Percentiles rank a stretch among this genome's conserved stretches.
Evolutionary conservation across 768 basidiomycete species (phyloP).

Genomic region (Xerocomellus amylosporus): DNA sequence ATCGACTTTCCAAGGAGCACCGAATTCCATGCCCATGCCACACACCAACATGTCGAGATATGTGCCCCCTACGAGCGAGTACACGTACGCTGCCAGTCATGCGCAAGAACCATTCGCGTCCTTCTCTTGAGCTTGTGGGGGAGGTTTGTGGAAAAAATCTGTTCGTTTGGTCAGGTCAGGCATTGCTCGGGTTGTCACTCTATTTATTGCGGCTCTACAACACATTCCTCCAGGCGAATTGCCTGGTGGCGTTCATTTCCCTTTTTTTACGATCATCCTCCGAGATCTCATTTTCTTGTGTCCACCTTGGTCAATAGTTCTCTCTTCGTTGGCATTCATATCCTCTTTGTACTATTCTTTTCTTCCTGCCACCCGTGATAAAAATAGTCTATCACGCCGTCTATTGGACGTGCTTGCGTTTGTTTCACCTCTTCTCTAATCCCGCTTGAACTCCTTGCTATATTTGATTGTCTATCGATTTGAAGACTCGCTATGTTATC

Average conservation of each 20-base stretch:
- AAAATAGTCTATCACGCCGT: conserved; percentile 8
- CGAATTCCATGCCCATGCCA: conserved; percentile 12
- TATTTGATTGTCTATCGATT: conserved; percentile 8
- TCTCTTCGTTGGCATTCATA: conserved; percentile 7
- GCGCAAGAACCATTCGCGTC: conserved; percentile 24
- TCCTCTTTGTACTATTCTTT: conserved; percentile 13
- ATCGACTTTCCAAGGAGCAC: conserved; percentile 10
- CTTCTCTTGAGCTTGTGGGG: conserved; percentile 12
- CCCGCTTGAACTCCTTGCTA: neutral
- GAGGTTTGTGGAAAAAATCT: neutral
- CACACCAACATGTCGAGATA: conserved; percentile 19
- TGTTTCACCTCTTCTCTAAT: conserved; percentile 1
- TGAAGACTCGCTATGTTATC: conserved; percentile 15
- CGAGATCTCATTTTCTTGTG: conserved; percentile 14
- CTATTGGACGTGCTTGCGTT: conserved; percentile 7
- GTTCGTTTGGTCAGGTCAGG: neutral
- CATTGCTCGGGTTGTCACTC: neutral
- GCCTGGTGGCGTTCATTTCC: conserved; percentile 3
- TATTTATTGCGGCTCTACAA: conserved; percentile 7
- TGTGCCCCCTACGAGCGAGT: conserved; percentile 18
- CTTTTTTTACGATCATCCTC: conserved; percentile 3
- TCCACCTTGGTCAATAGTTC: conserved; percentile 7
- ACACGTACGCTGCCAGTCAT: conserved; percentile 21
- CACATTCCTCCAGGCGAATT: conserved; percentile 1
- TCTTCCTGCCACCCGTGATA: neutral